Conservation (phyloP, 108 stramenopile species). For the Fragilaria crotonensis region DNA sequence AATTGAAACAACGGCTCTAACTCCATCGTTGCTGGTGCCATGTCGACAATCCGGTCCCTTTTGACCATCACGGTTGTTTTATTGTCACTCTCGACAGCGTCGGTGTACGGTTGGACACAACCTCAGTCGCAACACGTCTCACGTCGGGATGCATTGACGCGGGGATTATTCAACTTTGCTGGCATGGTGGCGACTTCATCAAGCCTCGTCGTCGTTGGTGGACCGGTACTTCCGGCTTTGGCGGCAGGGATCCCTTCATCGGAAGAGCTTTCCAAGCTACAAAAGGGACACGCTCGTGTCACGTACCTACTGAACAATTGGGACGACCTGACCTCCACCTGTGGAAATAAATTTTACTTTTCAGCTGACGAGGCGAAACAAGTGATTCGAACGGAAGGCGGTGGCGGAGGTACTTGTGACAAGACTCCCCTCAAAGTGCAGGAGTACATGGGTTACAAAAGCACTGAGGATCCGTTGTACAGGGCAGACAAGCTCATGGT, state of each 20-base stretch:
- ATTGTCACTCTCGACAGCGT: no score
- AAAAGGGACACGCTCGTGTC: constrained; percentile 57
- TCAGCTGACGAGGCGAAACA: constrained; percentile 50
- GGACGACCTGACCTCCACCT: constrained; percentile 53
- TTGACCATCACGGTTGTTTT: no score
- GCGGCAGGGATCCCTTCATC: constrained; percentile 35
- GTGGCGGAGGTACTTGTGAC: constrained; percentile 59
- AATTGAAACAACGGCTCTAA: no score
- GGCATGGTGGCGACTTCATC: no score
- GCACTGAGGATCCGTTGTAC: constrained; percentile 59
- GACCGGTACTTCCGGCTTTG: constrained; percentile 2
- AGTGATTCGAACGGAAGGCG: constrained; percentile 65
- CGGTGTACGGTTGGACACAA: no score
- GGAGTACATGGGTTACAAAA: constrained; percentile 31
- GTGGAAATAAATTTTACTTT: constrained; percentile 44
- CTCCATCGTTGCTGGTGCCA: no score
- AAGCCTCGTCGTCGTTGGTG: no score
- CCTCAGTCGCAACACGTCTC: no score
- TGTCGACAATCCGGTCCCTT: no score
- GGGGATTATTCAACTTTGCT: no score
- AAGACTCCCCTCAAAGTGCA: constrained; percentile 55
- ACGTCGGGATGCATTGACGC: no score
- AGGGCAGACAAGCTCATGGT: constrained; percentile 67
- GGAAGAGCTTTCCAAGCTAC: constrained; percentile 45
- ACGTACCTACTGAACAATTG: constrained; percentile 58